Conservation (phyloP, 257 asterid genomes). For the Solanum piurae region DNA sequence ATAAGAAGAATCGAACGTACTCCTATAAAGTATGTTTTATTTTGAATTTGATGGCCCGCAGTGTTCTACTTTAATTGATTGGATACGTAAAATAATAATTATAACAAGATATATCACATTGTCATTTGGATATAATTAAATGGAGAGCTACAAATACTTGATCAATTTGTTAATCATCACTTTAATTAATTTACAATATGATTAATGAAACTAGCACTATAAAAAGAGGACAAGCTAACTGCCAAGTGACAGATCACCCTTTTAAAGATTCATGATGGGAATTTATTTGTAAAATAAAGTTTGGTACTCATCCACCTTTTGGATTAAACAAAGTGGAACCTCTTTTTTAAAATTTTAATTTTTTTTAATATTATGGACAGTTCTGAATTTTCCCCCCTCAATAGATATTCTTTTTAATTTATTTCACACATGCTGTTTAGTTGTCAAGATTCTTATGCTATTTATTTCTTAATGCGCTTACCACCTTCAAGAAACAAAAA, state of each 20-base stretch:
- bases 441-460: not conserved
- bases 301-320: not conserved
- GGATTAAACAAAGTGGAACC: not conserved
- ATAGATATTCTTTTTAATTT: not conserved
- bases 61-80: not conserved
- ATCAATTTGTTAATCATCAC: not conserved
- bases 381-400: not conserved
- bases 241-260: not conserved
- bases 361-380: not conserved
- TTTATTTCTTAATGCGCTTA: not conserved
- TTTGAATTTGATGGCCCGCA: not conserved
- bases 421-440: not conserved
- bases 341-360: not conserved
- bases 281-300: not conserved
- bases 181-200: not conserved
- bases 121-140: not conserved
- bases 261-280: not conserved
- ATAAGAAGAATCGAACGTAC: not conserved
- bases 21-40: not conserved
- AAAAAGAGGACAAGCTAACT: not conserved
- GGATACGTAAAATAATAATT: not conserved
- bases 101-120: not conserved
- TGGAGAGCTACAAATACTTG: not conserved
- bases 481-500: not conserved
- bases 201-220: not conserved